A percentile compares a stretch with the other conserved stretches of the same genome.
Conservation (phyloP, 352 stramenopile genomes). For the Phytophthora europaea region DNA sequence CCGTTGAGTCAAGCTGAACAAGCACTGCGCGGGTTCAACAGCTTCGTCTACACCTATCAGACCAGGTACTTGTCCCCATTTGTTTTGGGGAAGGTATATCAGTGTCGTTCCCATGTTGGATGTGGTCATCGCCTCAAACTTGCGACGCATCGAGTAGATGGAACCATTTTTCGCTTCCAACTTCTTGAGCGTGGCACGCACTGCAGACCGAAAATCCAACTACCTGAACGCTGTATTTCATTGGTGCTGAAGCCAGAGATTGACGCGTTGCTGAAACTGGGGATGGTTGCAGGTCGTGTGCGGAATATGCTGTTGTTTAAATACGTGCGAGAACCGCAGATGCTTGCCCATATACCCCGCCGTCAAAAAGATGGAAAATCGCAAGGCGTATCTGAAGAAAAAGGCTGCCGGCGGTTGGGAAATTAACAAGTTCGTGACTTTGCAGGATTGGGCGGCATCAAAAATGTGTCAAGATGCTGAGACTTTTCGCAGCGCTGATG, state of each 20-base stretch:
- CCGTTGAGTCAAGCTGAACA: neutral
- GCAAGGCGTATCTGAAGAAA: neutral
- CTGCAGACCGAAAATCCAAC: neutral
- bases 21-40: conserved; percentile 11
- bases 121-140: conserved; percentile 1
- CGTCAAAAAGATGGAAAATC: neutral
- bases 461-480: conserved; percentile 16
- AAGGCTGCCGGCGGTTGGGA: neutral
- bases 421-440: neutral
- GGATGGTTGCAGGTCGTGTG: neutral
- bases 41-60: conserved; percentile 12
- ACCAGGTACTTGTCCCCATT: conserved; percentile 6
- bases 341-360: neutral
- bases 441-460: neutral
- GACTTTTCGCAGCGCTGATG: neutral
- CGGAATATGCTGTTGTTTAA: conserved; percentile 3
- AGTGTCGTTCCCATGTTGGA: conserved; percentile 10
- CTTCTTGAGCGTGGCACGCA: conserved; percentile 5
- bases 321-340: neutral
- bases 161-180: conserved; percentile 5
- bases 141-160: neutral
- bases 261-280: neutral
- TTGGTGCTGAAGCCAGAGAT: neutral
- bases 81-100: conserved; percentile 8
- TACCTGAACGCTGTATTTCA: neutral